Evolutionary conservation across 108 stramenopile species (phyloP), one percentile per base, ranked within the genome.

Genomic region (Ochromonas danica): DNA sequence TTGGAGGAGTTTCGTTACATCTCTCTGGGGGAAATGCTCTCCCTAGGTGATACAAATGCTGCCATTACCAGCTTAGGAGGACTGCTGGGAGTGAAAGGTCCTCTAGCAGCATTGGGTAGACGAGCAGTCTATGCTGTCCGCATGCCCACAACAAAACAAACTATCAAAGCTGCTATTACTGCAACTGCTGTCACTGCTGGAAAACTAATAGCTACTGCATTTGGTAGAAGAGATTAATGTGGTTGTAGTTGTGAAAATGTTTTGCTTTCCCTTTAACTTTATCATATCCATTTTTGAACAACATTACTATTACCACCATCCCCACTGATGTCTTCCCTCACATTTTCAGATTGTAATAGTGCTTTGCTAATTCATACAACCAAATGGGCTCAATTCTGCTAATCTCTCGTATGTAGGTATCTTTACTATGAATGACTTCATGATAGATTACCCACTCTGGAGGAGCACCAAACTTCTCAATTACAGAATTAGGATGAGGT

Each of bases 21-120:
- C 45, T 81, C 89, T 45, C 82, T 93, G 1, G 92, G 92, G 2
- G 90, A 90, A 81, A 89, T 91, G 91, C 71, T 93, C 79, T 86
- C 89, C 35, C 60, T 84, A 39, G 83, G 83, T 25, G 77, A 71
- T 31, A 38, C 45, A 10, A 72, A 83, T 28, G 84, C 74, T 2
- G 42, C 84, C 1, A 39, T 83, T 25, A 77, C 71, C 3, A 80
- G 83, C 27, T 81, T 93, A 17, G 88, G 88, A 40, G 91, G 91
- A n/a, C 70, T 51, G 62, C 83, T 92, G n/a, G 85, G 88, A 61
- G 62, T 92, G 14, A 79, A 81, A 60, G 91, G 90, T 1, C 84
- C 88, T 33, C 82, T 85, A 10, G 89, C 90, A 3, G 89, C 89
- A 42, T 81, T 90, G 63, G 78, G 90, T 2, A 71, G 92, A 71